Conservation (phyloP, 805 yeast species). For the Hanseniaspora thailandica region DNA sequence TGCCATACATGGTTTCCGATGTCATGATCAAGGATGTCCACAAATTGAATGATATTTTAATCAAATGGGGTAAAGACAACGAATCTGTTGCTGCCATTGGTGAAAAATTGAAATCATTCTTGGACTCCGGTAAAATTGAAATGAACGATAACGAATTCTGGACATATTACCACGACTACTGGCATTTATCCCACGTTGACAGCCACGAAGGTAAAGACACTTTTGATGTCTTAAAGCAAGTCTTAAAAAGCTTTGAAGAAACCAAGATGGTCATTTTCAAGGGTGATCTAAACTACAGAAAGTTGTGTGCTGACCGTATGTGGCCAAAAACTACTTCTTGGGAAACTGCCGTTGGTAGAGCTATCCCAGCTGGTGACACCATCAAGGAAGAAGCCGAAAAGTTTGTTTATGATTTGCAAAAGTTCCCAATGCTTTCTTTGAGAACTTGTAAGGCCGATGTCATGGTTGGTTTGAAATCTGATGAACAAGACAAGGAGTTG, state of each 20-base stretch:
- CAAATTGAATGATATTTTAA: not conserved
- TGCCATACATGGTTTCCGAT: slow-evolving; percentile 98
- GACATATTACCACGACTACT: slow-evolving; percentile 70
- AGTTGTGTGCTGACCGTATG: slow-evolving; percentile 76
- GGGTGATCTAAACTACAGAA: slow-evolving; percentile 94
- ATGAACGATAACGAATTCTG: slow-evolving; percentile 64
- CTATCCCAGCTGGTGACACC: slow-evolving; percentile 36
- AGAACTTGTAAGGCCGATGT: slow-evolving; percentile 97
- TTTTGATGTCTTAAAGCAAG: slow-evolving; percentile 42
- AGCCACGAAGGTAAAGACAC: slow-evolving; percentile 49
- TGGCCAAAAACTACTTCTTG: slow-evolving; percentile 83
- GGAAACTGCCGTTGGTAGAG: slow-evolving; percentile 46
- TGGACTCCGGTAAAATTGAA: slow-evolving; percentile 36
- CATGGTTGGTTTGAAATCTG: slow-evolving; percentile 60
- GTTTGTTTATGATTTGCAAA: slow-evolving; percentile 27
- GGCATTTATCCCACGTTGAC: slow-evolving; percentile 45
- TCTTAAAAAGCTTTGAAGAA: slow-evolving; percentile 19
- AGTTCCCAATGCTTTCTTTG: slow-evolving; percentile 57
- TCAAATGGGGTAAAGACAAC: slow-evolving; percentile 8
- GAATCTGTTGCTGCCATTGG: slow-evolving; percentile 41
- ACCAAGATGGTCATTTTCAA: slow-evolving; percentile 62
- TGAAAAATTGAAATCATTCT: slow-evolving; percentile 34
- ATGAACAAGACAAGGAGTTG: slow-evolving; percentile 48
- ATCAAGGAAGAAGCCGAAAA: slow-evolving; percentile 3
- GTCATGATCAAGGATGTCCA: slow-evolving; percentile 75